A percentile compares a stretch with the other conserved stretches of the same genome.
These are phyloP conservation scores for Ephemerocybe angulata DNA, from an alignment of 768 basidiomycete genomes.

Conservation along the genomic window DNA sequence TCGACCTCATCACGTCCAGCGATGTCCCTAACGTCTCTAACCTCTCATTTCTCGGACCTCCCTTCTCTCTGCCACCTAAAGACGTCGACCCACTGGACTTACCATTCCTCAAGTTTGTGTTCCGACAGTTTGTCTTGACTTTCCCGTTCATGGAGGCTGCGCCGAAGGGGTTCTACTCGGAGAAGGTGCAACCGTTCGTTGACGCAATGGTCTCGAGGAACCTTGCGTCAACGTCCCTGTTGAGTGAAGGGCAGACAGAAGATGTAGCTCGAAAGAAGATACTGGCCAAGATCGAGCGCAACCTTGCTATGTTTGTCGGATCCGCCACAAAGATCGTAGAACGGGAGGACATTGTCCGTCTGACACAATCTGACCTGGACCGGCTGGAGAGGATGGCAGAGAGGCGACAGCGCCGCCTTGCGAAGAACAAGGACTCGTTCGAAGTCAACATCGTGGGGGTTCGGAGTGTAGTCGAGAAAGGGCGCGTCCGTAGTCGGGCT, in stretches of 20 bases:
- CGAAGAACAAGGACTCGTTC: constrained; percentile 55
- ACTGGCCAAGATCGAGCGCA: constrained; percentile 78
- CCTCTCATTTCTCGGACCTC: constrained; percentile 83
- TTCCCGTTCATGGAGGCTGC: constrained; percentile 94
- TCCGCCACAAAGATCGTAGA: constrained; percentile 81
- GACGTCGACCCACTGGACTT: constrained; percentile 53
- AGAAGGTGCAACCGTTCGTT: constrained; percentile 93
- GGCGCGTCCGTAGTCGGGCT: constrained; percentile 75
- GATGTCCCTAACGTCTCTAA: constrained; percentile 45
- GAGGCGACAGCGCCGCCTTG: constrained; percentile 51
- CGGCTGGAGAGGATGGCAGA: constrained; percentile 70
- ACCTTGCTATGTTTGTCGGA: constrained; percentile 75
- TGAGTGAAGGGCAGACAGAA: constrained; percentile 40
- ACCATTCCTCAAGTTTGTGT: constrained; percentile 85
- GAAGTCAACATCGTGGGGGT: constrained; percentile 92
- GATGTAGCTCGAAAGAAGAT: constrained; percentile 64
- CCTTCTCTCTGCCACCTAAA: constrained; percentile 73
- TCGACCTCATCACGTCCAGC: constrained; percentile 56
- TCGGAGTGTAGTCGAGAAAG: constrained; percentile 77
- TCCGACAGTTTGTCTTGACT: constrained; percentile 88
- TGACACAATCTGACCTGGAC: constrained; percentile 81
- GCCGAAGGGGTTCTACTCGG: constrained; percentile 87
- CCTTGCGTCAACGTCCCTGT: constrained; percentile 55
- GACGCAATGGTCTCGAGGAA: constrained; percentile 79
- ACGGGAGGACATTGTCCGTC: constrained; percentile 84